These are phyloP conservation scores for Lanmaoa pseudosensibilis DNA, from an alignment of 768 basidiomycete species.

Conservation along the genomic window DNA sequence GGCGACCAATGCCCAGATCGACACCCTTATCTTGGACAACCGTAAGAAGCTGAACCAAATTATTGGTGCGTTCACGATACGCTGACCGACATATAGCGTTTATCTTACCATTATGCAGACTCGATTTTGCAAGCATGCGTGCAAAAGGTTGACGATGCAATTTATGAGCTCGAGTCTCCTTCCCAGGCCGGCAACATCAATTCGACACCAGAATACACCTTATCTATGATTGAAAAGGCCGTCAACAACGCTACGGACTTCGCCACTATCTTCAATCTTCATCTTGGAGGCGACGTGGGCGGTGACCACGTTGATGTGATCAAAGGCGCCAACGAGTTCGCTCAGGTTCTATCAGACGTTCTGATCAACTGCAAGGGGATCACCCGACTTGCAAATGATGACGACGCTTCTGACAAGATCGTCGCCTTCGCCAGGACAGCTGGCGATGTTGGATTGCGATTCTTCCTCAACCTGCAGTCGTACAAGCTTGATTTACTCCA, in stretches of 20 bases:
- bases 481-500: conserved; percentile 87
- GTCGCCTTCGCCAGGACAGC: conserved; percentile 78
- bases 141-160: conserved; percentile 94
- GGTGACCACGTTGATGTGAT: conserved; percentile 98
- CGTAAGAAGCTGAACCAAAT: conserved; percentile 97
- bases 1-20: conserved; percentile 95
- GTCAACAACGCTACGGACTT: conserved; percentile 95
- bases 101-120: conserved; percentile 49
- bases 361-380: conserved; percentile 93
- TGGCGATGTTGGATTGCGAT: conserved; percentile 85
- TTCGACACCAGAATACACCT: conserved; percentile 97
- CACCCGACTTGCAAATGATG: conserved; percentile 86
- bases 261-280: conserved; percentile 90
- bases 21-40: conserved; percentile 93
- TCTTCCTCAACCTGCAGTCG: conserved; percentile 95
- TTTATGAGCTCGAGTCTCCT: conserved; percentile 97
- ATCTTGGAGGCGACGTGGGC: conserved; percentile 80
- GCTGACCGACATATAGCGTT: conserved; percentile 4
- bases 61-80: conserved; percentile 60
- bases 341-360: conserved; percentile 90
- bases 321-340: conserved; percentile 95
- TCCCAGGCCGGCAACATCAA: conserved; percentile 92
- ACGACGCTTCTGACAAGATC: conserved; percentile 91
- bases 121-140: conserved; percentile 96
- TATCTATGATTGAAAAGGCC: conserved; percentile 98